Base-by-base conservation (phyloP, 148 eudicot species). In the Chenopodium berlandieri region DNA sequence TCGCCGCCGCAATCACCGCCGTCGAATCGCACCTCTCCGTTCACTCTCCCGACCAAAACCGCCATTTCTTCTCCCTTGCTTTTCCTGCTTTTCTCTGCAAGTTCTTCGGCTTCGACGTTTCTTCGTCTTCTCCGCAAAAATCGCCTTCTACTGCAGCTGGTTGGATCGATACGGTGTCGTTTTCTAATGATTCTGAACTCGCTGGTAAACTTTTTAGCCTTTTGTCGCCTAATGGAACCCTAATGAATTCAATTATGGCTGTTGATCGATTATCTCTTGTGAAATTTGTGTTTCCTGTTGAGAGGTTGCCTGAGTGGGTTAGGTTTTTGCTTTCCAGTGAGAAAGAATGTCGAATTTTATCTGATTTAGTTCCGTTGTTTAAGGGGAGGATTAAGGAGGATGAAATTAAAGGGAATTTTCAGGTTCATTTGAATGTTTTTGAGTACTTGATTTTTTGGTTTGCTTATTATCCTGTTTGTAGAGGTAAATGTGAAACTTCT, bases 381-480 rank as follows among this genome's bases (percentile, higher is more conserved):
- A 89, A 79, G 81, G 90, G 90, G 20, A 90, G 90, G 86, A 65
- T 93, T 47, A 86, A 80, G 75, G 91, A 85, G 34, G 94, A 88
- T 82, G 85, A 83, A 56, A 52, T 79, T 66, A 90, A 88, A 76
- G 95, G 89, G 20, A 79, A 79, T 63, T 81, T 79, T 77, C 94
- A 92, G 75, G 88, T 95, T 84, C 91, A 93, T 40, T 82, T 95
- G 87, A 92, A 95, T 86, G 92, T 95, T 75, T 93, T 95, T 75
- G 98, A 95, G 87, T 95, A 95, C 79, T 93, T 87, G 75, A 58
- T 93, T 76, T 95, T 95, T 67, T 95, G 98, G 98, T 93, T 95
- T 85, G 94, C 92, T 32, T 95, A 95, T 88, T 93, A 89, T 83
- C 98, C 98, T 73, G 92, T 95, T n/a, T 95, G 90, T 85, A 89